These are phyloP conservation scores for Sarocladiaceae sp. DNA, from an alignment of 2,329 filamentous ascomycete genomes.

Conservation along the genomic window DNA sequence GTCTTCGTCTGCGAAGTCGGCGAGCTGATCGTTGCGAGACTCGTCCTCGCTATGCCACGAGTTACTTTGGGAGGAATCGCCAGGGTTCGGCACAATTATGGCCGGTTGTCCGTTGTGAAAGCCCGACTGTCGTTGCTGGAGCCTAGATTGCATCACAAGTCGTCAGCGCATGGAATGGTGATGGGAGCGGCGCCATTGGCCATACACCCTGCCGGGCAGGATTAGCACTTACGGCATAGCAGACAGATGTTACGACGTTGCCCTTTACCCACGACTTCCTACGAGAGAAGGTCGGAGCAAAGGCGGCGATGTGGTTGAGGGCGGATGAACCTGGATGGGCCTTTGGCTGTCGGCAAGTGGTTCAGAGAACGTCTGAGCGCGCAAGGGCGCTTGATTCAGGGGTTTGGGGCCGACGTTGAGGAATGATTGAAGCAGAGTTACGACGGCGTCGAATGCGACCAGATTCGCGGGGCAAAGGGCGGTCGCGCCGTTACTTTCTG, in stretches of 20 bases:
- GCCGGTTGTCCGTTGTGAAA: slow-evolving; percentile 18
- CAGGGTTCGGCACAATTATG: slow-evolving; percentile 19
- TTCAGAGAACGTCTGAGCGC: no score
- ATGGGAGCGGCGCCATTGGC: not conserved
- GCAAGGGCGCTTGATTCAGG: no score
- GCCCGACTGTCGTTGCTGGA: slow-evolving; percentile 19
- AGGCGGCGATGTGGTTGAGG: slow-evolving; percentile 21
- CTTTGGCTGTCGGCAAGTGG: no score
- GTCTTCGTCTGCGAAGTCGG: slow-evolving; percentile 23
- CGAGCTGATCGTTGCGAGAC: slow-evolving; percentile 14
- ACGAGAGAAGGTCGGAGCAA: slow-evolving; percentile 38
- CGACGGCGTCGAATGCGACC: no score
- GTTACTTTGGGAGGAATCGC: slow-evolving; percentile 24
- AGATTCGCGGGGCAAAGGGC: no score
- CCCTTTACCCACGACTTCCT: slow-evolving; percentile 40
- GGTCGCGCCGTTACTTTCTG: no score
- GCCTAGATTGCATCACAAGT: slow-evolving; percentile 12
- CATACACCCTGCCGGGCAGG: slow-evolving; percentile 10
- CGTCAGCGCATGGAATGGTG: not conserved
- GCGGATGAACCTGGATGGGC: slow-evolving; percentile 12
- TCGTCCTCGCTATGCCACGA: slow-evolving; percentile 35
- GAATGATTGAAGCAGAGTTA: no score
- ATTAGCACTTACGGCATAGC: slow-evolving; percentile 38
- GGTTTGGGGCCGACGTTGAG: no score
- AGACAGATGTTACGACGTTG: slow-evolving; percentile 21